Base-by-base conservation (phyloP, 768 basidiomycete species). In the Artomyces pyxidatus region DNA sequence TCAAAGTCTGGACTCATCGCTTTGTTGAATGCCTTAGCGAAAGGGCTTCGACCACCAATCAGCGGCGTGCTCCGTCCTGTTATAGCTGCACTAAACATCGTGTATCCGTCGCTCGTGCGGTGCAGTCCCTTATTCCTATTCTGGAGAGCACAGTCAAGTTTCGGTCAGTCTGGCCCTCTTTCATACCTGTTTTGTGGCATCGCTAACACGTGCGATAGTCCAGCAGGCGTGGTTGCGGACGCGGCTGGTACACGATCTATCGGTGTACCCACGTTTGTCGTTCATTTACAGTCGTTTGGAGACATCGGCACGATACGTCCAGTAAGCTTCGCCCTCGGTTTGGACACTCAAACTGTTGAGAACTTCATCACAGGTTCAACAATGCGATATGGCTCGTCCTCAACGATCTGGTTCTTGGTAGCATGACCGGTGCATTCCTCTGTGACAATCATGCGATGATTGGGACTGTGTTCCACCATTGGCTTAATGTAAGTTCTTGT, bases 371-470 rank as follows among this genome's bases (percentile, higher is more conserved):
- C 45, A 93, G 89, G 45, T 93, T 95, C 63, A 94, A 89, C 70
- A 96, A 94, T 59, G 82, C 78, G 26, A 72, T 95, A 2, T 98
- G 95, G 95, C 71, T 95, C 2, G 76, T 93, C 25, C 62, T 91
- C 57, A 97, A 97, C 64, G 95, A 98, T 60, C 63, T 93, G 23
- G 91, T 91, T 23, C 72, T 96, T 25, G 95, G 95, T 1, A 65
- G 78, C 37, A 83, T 85, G 0, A 68, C 88, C 26, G 82, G 86
- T 1, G 65, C 80, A 1, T 80, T 92, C 59, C 59, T 96, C 1
- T 75, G 72, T 45, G 84, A 89, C 45, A 85, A 91, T 58, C 63
- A 71, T n/a, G 49, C 62, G 1, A 48, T 67, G 2, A 63, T 92
- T 1, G 75, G 79, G 2, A 53, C 48, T 1, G 61, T 63, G 26